Evolutionary conservation across 192 early-diverging fungal genomes (phyloP).

Genomic region (Coemansia reversa): DNA sequence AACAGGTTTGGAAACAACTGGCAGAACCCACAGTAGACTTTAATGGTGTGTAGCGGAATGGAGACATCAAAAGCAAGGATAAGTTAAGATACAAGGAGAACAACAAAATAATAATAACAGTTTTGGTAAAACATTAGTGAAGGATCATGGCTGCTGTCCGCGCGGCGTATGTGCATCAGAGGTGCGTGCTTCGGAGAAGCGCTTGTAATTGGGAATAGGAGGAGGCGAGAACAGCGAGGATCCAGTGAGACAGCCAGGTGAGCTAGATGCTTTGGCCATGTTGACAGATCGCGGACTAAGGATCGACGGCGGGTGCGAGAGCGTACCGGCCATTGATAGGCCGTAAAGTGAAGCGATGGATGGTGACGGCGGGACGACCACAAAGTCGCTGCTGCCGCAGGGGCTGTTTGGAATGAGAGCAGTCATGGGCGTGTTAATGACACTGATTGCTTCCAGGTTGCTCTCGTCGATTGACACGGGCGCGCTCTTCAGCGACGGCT

Average conservation of each 20-base stretch:
- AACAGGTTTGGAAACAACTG: constrained; percentile 40
- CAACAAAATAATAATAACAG: no score
- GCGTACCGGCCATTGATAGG: constrained; percentile 13
- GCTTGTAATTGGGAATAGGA: constrained; percentile 9
- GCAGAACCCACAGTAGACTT: constrained; percentile 10
- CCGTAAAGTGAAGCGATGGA: constrained; percentile 47
- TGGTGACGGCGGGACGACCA: constrained; percentile 50
- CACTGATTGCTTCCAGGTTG: constrained; percentile 26
- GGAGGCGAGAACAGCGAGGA: constrained; percentile 45
- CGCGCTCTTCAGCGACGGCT: constrained; percentile 14
- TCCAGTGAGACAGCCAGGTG: constrained; percentile 23
- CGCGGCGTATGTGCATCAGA: no score
- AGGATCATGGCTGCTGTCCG: background rate
- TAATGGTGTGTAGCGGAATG: no score
- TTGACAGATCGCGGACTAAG: constrained; percentile 24
- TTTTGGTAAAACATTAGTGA: no score
- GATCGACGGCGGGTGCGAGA: constrained; percentile 24
- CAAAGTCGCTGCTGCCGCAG: constrained; percentile 46
- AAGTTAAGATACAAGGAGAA: background rate
- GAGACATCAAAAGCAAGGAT: background rate
- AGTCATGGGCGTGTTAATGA: constrained; percentile 22
- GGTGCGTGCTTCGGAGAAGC: no score
- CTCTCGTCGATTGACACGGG: constrained; percentile 25
- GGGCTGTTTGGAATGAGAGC: constrained; percentile 43
- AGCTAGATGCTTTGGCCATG: constrained; percentile 25